A percentile compares a stretch with the other conserved stretches of the same genome.
These are phyloP conservation scores for Tetracladium setigerum DNA, from an alignment of 495 filamentous ascomycete genomes.

Conservation along the genomic window DNA sequence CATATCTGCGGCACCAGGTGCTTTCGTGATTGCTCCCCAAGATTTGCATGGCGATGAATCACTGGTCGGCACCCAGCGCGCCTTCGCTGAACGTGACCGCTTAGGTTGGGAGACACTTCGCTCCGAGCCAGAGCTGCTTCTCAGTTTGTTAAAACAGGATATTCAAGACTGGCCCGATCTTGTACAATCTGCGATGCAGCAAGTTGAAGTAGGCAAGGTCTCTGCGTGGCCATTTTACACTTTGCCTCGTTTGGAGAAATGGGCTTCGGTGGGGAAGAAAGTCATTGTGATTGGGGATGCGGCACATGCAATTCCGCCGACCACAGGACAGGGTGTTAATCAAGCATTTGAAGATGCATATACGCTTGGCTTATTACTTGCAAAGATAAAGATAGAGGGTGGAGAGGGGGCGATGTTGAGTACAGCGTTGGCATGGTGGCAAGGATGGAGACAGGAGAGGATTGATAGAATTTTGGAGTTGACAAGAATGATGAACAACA, in stretches of 20 bases:
- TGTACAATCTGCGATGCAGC: slow-evolving; percentile 5
- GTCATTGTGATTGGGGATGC: slow-evolving; percentile 27
- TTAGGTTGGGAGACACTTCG: slow-evolving; percentile 8
- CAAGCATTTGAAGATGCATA: slow-evolving; percentile 31
- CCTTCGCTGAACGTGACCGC: slow-evolving; percentile 2
- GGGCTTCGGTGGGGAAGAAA: slow-evolving; percentile 7
- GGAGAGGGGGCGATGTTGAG: not conserved
- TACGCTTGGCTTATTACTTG: slow-evolving; percentile 20
- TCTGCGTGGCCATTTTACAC: slow-evolving; percentile 15
- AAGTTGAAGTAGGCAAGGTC: slow-evolving; percentile 8
- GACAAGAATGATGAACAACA: slow-evolving; percentile 5
- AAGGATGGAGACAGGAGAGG: slow-evolving; percentile 5
- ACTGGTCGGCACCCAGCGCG: slow-evolving; percentile 30
- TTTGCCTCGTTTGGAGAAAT: slow-evolving; percentile 12
- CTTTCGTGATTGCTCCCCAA: slow-evolving; percentile 38
- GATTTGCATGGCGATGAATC: slow-evolving; percentile 32
- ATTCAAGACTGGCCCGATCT: slow-evolving; percentile 6
- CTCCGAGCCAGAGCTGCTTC: slow-evolving; percentile 3
- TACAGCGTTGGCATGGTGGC: slow-evolving; percentile 8
- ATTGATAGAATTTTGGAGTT: slow-evolving; percentile 8
- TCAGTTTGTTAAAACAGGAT: slow-evolving; percentile 6
- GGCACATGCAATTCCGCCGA: slow-evolving; percentile 40
- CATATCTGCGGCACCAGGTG: slow-evolving; percentile 29
- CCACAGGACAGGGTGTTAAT: slow-evolving; percentile 29
- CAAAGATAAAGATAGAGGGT: no score